Conservation (phyloP, 1,284 basidiomycete species). For the Heterobasidion occidentale region DNA sequence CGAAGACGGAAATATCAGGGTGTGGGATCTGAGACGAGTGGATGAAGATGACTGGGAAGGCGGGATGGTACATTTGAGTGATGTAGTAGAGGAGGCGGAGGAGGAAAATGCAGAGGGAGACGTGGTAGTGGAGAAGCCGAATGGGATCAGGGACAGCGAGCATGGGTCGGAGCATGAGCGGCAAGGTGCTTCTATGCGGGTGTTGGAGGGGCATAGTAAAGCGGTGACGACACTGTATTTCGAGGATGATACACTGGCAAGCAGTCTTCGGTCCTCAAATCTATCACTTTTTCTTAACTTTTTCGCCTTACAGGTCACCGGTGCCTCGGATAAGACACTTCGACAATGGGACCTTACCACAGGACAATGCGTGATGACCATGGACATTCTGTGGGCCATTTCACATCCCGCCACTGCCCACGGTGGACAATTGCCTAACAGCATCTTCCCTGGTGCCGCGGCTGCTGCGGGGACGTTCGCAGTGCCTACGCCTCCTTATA, state of each 20-base stretch:
- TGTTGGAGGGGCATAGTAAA: slow-evolving; percentile 89
- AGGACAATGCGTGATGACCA: slow-evolving; percentile 96
- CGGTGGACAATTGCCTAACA: slow-evolving; percentile 31
- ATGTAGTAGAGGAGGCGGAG: slow-evolving; percentile 57
- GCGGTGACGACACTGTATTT: slow-evolving; percentile 92
- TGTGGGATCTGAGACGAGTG: slow-evolving; percentile 85
- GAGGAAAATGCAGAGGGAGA: slow-evolving; percentile 20
- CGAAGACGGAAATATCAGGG: slow-evolving; percentile 73
- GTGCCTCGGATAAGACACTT: slow-evolving; percentile 96
- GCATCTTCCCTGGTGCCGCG: slow-evolving; percentile 38
- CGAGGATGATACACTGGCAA: slow-evolving; percentile 86
- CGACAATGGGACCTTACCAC: slow-evolving; percentile 98
- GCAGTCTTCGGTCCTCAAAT: slow-evolving; percentile 15
- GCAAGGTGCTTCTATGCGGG: slow-evolving; percentile 57
- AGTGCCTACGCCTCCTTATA: slow-evolving; percentile 79
- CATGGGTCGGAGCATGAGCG: slow-evolving; percentile 18
- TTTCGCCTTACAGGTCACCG: slow-evolving; percentile 64
- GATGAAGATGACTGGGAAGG: slow-evolving; percentile 56
- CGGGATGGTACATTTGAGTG: slow-evolving; percentile 48
- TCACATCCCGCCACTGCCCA: slow-evolving; percentile 69
- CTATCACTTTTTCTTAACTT: not conserved
- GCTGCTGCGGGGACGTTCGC: slow-evolving; percentile 65
- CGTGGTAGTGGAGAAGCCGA: slow-evolving; percentile 11
- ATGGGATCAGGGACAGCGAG: slow-evolving; percentile 15
- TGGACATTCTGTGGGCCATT: slow-evolving; percentile 99